A percentile compares a stretch with the other conserved stretches of the same genome.
Conservation (phyloP, 78 protist genomes). For the Monosiga brevicollis region DNA sequence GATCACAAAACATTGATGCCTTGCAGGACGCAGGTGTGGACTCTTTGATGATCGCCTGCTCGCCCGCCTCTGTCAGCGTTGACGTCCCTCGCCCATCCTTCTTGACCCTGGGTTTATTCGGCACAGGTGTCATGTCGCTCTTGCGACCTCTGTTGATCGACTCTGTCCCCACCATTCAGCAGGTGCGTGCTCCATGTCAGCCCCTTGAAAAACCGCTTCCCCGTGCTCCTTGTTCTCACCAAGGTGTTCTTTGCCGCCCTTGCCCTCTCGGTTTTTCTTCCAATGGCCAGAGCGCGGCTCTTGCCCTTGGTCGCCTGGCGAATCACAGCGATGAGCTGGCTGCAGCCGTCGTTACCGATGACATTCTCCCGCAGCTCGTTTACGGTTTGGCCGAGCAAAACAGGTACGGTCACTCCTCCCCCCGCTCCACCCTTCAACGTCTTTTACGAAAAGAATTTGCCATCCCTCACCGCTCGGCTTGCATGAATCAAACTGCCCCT, state of each 20-base stretch:
- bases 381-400: slow-evolving; percentile 71
- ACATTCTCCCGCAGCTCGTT: slow-evolving; percentile 79
- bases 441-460: no score
- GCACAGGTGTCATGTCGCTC: slow-evolving; percentile 58
- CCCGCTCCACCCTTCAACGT: no score
- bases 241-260: background rate
- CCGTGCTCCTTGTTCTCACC: background rate
- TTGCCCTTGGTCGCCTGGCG: slow-evolving; percentile 66
- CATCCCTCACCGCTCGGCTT: no score
- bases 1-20: slow-evolving; percentile 75
- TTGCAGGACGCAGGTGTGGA: slow-evolving; percentile 36
- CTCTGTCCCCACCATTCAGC: slow-evolving; percentile 71
- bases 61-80: background rate
- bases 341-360: slow-evolving; percentile 69
- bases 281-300: slow-evolving; percentile 2
- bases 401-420: no score
- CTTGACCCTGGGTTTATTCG: no score
- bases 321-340: slow-evolving; percentile 75
- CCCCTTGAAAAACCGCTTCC: no score
- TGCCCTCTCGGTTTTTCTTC: background rate
- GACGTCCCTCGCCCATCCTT: no score
- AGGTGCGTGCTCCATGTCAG: slow-evolving; percentile 12
- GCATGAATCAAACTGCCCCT: no score
- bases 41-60: background rate
- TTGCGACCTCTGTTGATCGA: slow-evolving; percentile 78